These are phyloP conservation scores for Pleurotus salmoneostramineus DNA, from an alignment of 768 basidiomycete species.

Conservation along the genomic window DNA sequence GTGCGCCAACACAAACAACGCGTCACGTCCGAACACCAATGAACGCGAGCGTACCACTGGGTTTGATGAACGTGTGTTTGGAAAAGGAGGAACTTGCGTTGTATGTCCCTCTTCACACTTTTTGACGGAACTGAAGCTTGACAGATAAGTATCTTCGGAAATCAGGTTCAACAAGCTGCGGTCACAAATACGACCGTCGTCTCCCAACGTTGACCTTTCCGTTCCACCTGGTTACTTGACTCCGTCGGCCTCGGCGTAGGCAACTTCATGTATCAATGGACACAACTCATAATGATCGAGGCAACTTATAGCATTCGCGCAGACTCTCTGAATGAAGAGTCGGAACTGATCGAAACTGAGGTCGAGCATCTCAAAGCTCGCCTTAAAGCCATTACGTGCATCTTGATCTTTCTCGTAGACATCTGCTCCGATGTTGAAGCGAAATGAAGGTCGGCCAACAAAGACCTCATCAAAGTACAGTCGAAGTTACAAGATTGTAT, in stretches of 20 bases:
- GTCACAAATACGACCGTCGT: too few relatives aligned
- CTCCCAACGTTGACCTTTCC: neutral
- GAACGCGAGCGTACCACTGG: neutral
- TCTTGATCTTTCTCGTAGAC: neutral
- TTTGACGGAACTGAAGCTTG: neutral
- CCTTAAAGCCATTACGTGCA: constrained; percentile 25
- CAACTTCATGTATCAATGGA: neutral
- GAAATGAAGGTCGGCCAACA: constrained; percentile 13
- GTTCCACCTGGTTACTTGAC: neutral
- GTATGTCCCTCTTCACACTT: neutral
- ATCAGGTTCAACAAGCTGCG: neutral
- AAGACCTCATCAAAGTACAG: constrained; percentile 18
- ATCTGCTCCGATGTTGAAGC: neutral
- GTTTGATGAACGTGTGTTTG: neutral
- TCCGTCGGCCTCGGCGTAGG: neutral
- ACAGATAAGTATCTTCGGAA: too few relatives aligned
- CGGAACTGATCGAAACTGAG: constrained; percentile 22
- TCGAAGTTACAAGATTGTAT: constrained; percentile 20
- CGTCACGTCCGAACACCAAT: too few relatives aligned
- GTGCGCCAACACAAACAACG: neutral
- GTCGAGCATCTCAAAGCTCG: constrained; percentile 21
- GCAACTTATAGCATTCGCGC: constrained; percentile 18
- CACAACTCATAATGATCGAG: neutral
- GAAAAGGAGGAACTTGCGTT: neutral
- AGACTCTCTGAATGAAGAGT: constrained; percentile 20